A percentile compares a stretch with the other conserved stretches of the same genome.
Conservation (phyloP, 108 stramenopile genomes). For the Pseudonitzschia delicatissima region DNA sequence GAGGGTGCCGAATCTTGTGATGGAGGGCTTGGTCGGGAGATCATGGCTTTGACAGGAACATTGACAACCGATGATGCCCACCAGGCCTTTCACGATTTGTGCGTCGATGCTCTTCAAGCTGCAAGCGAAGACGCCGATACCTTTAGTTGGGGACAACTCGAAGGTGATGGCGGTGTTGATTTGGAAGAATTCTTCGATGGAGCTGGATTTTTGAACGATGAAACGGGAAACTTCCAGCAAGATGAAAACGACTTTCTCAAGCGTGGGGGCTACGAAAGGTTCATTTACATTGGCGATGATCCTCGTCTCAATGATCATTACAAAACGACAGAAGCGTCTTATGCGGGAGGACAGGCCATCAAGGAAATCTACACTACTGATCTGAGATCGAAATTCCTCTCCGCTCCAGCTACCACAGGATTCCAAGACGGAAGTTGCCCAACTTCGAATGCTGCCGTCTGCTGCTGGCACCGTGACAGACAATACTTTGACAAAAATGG, state of each 20-base stretch:
- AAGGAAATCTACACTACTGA: neutral
- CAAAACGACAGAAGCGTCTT: neutral
- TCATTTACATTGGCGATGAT: slow-evolving; percentile 4
- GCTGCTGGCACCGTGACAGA: neutral
- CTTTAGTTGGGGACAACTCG: neutral
- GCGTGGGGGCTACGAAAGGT: neutral
- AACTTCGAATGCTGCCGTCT: neutral
- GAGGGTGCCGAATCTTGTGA: neutral
- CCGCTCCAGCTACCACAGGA: neutral
- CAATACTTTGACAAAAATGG: slow-evolving; percentile 42
- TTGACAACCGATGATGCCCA: neutral
- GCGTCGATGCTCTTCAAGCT: neutral
- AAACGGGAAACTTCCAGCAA: slow-evolving; percentile 20
- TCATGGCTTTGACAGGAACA: slow-evolving; percentile 3
- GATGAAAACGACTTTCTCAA: neutral
- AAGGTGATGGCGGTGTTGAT: neutral
- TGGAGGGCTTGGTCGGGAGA: neutral
- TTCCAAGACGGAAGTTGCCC: neutral
- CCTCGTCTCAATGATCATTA: slow-evolving; percentile 8
- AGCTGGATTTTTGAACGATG: neutral
- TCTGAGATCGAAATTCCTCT: neutral
- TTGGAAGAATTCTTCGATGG: slow-evolving; percentile 6
- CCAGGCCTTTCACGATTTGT: neutral
- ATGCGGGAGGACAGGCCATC: neutral
- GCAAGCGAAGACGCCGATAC: neutral